A percentile compares a stretch with the other conserved stretches of the same genome.
These are phyloP conservation scores for Noccaea caerulescens DNA, from an alignment of 345 rosid species.

Conservation along the genomic window DNA sequence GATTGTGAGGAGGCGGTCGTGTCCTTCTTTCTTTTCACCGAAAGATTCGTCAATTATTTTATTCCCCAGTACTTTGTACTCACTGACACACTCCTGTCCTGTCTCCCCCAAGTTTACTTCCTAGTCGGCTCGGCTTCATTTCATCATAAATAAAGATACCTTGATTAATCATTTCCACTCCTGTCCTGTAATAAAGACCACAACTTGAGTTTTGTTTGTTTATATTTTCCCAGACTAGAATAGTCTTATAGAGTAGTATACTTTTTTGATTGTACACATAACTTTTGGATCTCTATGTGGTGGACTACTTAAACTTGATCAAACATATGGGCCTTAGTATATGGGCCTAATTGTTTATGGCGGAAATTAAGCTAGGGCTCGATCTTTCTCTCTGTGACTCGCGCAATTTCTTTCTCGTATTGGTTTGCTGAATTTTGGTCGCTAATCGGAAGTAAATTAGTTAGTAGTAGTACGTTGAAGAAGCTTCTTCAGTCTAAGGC, in stretches of 20 bases:
- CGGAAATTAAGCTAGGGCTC: constrained; percentile 33
- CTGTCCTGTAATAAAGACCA: too few relatives aligned
- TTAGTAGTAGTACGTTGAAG: constrained; percentile 7
- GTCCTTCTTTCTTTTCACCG: constrained; percentile 9
- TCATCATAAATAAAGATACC: too few relatives aligned
- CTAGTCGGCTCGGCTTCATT: neutral
- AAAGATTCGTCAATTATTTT: neutral
- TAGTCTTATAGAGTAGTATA: too few relatives aligned
- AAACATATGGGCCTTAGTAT: neutral
- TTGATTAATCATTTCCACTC: too few relatives aligned
- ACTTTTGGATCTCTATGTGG: too few relatives aligned
- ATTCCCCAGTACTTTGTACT: neutral
- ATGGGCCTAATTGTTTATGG: constrained; percentile 13
- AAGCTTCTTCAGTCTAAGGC: neutral
- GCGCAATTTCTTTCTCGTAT: neutral
- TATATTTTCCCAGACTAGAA: too few relatives aligned
- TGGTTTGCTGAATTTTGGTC: constrained; percentile 23
- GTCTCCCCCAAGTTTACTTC: constrained; percentile 2
- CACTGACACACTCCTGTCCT: constrained; percentile 26
- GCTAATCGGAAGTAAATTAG: neutral
- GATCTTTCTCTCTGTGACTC: neutral
- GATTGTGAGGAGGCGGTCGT: constrained; percentile 8
- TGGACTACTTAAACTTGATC: too few relatives aligned
- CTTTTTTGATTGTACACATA: too few relatives aligned
- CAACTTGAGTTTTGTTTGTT: too few relatives aligned